Percentiles rank a stretch among this genome's conserved stretches.
These are phyloP conservation scores for Eimeria acervulina DNA, from an alignment of 169 alveolate species.

Conservation along the genomic window DNA sequence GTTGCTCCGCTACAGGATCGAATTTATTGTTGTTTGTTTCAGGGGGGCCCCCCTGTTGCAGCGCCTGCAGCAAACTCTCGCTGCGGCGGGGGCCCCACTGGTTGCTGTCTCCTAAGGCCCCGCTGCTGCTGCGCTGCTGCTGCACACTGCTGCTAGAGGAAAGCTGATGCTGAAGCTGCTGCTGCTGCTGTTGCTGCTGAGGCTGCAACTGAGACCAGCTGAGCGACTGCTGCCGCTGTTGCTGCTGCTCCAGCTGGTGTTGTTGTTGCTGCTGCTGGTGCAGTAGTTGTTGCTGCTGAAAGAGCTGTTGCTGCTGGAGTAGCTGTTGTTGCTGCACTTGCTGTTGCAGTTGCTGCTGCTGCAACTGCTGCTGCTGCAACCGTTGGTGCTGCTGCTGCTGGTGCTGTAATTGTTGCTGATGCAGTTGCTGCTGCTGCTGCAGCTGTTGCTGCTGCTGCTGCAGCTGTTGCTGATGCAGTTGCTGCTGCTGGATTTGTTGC, in stretches of 20 bases:
- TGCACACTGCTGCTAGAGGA: neutral
- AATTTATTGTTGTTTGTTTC: neutral
- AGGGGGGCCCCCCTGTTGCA: neutral
- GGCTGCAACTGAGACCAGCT: neutral
- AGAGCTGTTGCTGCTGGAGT: conserved; percentile 30
- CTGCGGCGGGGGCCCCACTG: conserved; percentile 27
- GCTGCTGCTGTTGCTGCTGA: conserved; percentile 59
- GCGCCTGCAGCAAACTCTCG: conserved; percentile 13
- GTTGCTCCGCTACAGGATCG: conserved; percentile 41
- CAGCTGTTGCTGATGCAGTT: neutral
- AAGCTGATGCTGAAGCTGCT: neutral
- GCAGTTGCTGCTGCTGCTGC: conserved; percentile 33
- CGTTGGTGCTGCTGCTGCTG: neutral
- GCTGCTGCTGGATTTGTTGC: conserved; percentile 47
- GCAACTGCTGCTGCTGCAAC: conserved; percentile 1
- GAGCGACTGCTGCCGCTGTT: conserved; percentile 16
- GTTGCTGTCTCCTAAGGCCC: neutral
- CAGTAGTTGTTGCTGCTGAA: conserved; percentile 33
- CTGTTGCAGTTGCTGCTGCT: conserved; percentile 29
- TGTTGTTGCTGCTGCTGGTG: conserved; percentile 64
- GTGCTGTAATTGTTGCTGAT: conserved; percentile 29
- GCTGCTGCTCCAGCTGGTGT: conserved; percentile 21
- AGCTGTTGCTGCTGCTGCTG: neutral
- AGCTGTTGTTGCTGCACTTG: conserved; percentile 27
- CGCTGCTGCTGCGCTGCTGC: conserved; percentile 41